phyloP scores from a whole-genome alignment of 1,284 basidiomycete genomes.

The Cutaneotrichosporon spelunceum region DNA sequence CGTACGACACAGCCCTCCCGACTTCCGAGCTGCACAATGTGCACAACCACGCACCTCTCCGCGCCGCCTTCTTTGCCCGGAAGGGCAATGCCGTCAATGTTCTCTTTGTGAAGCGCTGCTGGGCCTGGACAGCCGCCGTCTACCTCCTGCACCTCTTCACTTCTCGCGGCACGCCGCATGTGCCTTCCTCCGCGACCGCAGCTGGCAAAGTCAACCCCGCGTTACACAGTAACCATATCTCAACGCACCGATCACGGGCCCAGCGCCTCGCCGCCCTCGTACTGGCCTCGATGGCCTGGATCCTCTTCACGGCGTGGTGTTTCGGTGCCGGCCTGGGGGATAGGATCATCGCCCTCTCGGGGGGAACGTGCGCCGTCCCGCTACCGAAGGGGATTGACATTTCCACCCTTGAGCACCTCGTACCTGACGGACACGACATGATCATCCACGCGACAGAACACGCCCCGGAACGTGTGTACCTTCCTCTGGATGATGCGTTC shows the following conservation, averaged over 20 bases:
- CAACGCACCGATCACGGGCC: conserved; percentile 48
- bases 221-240: conserved; percentile 51
- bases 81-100: conserved; percentile 80
- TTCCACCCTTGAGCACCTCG: conserved; percentile 13
- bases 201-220: conserved; percentile 14
- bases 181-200: not conserved
- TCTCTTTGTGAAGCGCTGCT: conserved; percentile 82
- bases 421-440: conserved; percentile 38
- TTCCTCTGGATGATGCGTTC: conserved; percentile 50
- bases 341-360: conserved; percentile 68
- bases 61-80: conserved; percentile 66
- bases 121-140: conserved; percentile 80
- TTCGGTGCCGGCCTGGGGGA: conserved; percentile 82
- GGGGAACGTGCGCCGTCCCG: conserved; percentile 72
- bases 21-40: conserved; percentile 53
- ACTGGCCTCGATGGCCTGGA: conserved; percentile 68
- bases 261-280: conserved; percentile 60
- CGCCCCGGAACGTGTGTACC: conserved; percentile 21
- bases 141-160: conserved; percentile 57
- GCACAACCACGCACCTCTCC: conserved; percentile 46
- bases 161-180: conserved; percentile 15
- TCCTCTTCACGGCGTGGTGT: conserved; percentile 80
- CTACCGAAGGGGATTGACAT: conserved; percentile 54
- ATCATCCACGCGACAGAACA: conserved; percentile 20
- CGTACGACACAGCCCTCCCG: conserved; percentile 58